Evolutionary conservation across 1,139 yeast species (phyloP), one percentile per base, ranked within the genome.

Genomic region (Pichia sp.): DNA sequence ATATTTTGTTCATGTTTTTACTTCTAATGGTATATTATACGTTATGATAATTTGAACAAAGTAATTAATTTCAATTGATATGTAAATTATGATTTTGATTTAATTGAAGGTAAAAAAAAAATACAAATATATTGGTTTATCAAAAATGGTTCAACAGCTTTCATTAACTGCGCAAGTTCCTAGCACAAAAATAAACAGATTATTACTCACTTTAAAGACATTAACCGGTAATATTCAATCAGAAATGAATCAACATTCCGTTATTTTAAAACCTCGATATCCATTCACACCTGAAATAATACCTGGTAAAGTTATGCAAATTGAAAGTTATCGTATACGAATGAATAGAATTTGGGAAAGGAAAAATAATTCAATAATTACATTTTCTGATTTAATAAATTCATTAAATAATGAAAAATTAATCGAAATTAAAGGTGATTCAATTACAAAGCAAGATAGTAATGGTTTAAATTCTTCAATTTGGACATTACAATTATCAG

Each of bases 401-500:
- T 30, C 32, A 30, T 8, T 18, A 18, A 18, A 18, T 18, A 18
- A 30, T 6, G 32, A 28, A 7, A 6, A 28, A 6, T 28, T 4
- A 37, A 31, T 11, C 10, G 11, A 29, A 31, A 26, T 43, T 18
- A 39, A 28, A 26, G 60, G 58, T 8, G 56, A 54, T 35, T 51
- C 61, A 7, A 47, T 61, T 3, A 34, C 28, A 49, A 29, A 40
- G 49, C 43, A 39, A 48, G 27, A 45, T 43, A 7, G 37, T 39
- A 25, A 46, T 40, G 11, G 46, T 54, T 26, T 46, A 5, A 56
- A 61, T 39, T 52, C 59, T 39, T 55, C 63, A 47, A 63, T 66
- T 37, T 86, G 95, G 95, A 74, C 83, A 1, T 59, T 88, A 32
- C 85, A 81, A 56, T 73, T 85, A 28, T 72, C 81, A 7, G 97